phyloP scores from a whole-genome alignment of 768 basidiomycete species.

The Hirschioporus abietinus region DNA sequence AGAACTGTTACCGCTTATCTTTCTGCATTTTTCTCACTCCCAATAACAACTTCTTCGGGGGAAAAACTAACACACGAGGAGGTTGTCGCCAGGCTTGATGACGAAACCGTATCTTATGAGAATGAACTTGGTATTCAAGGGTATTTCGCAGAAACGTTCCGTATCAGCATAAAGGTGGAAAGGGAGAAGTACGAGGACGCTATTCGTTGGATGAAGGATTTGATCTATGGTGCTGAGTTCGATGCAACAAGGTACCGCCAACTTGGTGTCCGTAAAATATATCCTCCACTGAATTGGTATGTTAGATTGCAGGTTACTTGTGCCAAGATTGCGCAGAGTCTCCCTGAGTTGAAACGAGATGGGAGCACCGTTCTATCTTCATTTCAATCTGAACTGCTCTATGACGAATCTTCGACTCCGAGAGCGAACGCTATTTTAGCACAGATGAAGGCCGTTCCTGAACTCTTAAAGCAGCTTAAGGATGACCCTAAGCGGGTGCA shows the following conservation, averaged over 20 bases:
- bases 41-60: slow-evolving; percentile 67
- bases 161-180: slow-evolving; percentile 83
- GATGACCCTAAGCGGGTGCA: slow-evolving; percentile 68
- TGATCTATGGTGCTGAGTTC: slow-evolving; percentile 72
- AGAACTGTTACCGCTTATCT: slow-evolving; percentile 79
- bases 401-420: slow-evolving; percentile 63
- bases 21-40: slow-evolving; percentile 83
- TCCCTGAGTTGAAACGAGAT: slow-evolving; percentile 89
- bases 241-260: slow-evolving; percentile 64
- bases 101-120: slow-evolving; percentile 87
- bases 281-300: slow-evolving; percentile 12
- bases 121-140: slow-evolving; percentile 57
- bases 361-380: slow-evolving; percentile 76
- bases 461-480: slow-evolving; percentile 64
- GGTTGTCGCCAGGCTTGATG: slow-evolving; percentile 84
- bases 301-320: slow-evolving; percentile 73
- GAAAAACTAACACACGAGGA: slow-evolving; percentile 76
- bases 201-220: slow-evolving; percentile 79
- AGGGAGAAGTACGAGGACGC: slow-evolving; percentile 71
- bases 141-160: slow-evolving; percentile 68
- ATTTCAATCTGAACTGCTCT: slow-evolving; percentile 60
- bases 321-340: slow-evolving; percentile 83
- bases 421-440: slow-evolving; percentile 63
- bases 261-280: background rate
- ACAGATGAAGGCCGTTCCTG: slow-evolving; percentile 76